Base-by-base conservation (phyloP, 441 rosid species). In the Populus tomentosa region DNA sequence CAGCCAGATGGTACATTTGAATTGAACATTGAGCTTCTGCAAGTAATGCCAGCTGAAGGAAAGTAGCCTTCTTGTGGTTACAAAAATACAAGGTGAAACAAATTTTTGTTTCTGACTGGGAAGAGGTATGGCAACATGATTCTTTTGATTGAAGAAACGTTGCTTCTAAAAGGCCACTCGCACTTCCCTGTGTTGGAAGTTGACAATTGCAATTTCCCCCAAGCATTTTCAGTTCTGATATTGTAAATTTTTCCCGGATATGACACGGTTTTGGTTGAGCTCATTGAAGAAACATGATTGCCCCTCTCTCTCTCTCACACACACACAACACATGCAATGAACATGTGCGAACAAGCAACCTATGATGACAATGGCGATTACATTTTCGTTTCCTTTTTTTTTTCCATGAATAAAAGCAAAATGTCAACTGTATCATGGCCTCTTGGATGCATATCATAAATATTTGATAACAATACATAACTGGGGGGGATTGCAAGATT, bases 1-100 rank as follows among this genome's bases (percentile, higher is more conserved):
- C 95, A 96, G 99, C 90, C 97, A 26, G 95, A 93, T 71, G 87
- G 87, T 18, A 81, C 92, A 50, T 94, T 96, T 78, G 97, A 90
- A 79, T 85, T 95, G 73, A 91, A 92, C 75, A 89, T 94, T 21
- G 97, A 93, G 90, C 97, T 95, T 84, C 81, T 95, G 87, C 83
- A 86, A 85, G 90, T 90, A 80, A 78, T 65, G 56, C 83, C 84
- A 9, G 82, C 93, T 0, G 87, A 84, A 77, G 87, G 82, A 42
- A 84, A 86, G 80, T 85, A 82, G 78, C 66, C 38, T 11, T 5
- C 35, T 14, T 62, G 62, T 40, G 69, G 76, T 23, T 71, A 3
- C 36, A 3, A 35, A 35, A 26, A 4, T 42, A 33, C 36, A 33
- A 36, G 40, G 23, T 26, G 23, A 61, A 8, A 6, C 30, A 23